phyloP scores from a whole-genome alignment of 2,329 filamentous ascomycete genomes.

The Aspergillus pseudoglaucus region DNA sequence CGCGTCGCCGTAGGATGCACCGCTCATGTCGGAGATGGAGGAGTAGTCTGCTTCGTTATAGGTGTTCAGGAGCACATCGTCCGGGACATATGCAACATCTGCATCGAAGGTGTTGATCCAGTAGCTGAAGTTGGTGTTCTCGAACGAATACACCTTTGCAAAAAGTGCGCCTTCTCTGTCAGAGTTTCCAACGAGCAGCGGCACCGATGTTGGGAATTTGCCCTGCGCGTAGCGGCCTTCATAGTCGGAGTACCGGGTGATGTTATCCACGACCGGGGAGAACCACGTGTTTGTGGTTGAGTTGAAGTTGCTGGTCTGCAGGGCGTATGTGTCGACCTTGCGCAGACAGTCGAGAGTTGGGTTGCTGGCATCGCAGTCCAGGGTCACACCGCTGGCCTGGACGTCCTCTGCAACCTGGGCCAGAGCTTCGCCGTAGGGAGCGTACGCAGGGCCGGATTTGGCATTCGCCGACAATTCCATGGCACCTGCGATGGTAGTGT shows the following conservation, averaged over 20 bases:
- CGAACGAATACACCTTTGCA: slow-evolving; percentile 11
- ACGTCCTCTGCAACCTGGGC: slow-evolving; percentile 14
- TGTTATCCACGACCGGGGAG: slow-evolving; percentile 11
- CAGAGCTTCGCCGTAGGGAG: slow-evolving; percentile 13
- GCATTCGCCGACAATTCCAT: slow-evolving; percentile 19
- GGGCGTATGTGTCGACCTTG: slow-evolving; percentile 11
- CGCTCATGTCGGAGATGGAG: slow-evolving; percentile 15
- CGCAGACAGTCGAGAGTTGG: slow-evolving; percentile 16
- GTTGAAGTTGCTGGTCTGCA: slow-evolving; percentile 17
- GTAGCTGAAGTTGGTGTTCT: slow-evolving; percentile 13
- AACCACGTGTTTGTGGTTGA: slow-evolving; percentile 19
- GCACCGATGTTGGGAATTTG: slow-evolving; percentile 12
- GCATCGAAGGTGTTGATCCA: slow-evolving; percentile 18
- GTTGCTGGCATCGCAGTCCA: slow-evolving; percentile 10
- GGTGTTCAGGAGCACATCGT: slow-evolving; percentile 9
- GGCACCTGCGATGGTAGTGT: slow-evolving; percentile 16
- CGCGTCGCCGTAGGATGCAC: slow-evolving; percentile 17
- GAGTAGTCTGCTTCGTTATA: slow-evolving; percentile 12
- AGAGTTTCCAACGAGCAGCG: slow-evolving; percentile 17
- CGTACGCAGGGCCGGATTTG: slow-evolving; percentile 12
- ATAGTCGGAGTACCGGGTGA: slow-evolving; percentile 17
- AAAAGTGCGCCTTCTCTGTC: slow-evolving; percentile 17
- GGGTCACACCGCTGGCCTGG: slow-evolving; percentile 10
- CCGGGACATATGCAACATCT: slow-evolving; percentile 12
- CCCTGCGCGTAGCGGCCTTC: slow-evolving; percentile 12